Evolutionary conservation across 129 eudicot species (phyloP), one percentile per base, ranked within the genome.

Genomic region (Scalesia atractyloides): DNA sequence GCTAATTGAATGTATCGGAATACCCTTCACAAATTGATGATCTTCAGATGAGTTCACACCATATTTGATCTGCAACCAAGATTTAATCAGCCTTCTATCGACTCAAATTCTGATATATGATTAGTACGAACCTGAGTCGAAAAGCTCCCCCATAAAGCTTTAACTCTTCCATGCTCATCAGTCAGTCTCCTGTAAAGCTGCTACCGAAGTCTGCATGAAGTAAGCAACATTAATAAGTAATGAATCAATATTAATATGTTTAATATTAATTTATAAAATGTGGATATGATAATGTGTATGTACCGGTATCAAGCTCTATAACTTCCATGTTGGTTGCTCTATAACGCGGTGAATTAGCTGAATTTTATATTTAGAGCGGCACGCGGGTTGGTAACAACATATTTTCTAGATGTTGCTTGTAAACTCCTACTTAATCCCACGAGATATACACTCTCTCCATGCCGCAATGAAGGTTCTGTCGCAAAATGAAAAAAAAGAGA

Each of bases 291-390:
- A 11, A 78, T 64, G 2, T 10, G 19, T 7, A n/a, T 34, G 52
- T 65, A 65, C 53, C 72, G 0, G 58, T 66, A 19, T 43, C 36
- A 43, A 66, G 33, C 87, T 93, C 96, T 26, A 93, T 89, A 17
- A 93, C 96, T 85, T 93, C 98, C 98, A 93, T 87, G 74, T 93
- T 93, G 76, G 84, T 93, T 74, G 97, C 96, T 82, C 98, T 84
- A 64, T 89, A 93, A 20, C 98, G 91, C 43, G 97, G 98, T 72
- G 89, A 82, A 77, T 93, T 97, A 58, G 97, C 91, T 0, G 98
- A 90, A 34, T 85, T 85, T 81, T 61, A 84, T 84, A 72, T 86
- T 90, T 65, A 93, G 68, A 65, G 97, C 96, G 61, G 92, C 92
- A 82, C 83, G 74, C 36, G 98, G 96, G 76, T 90, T 93, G 66